Percentiles rank a stretch among this genome's conserved stretches.
These are phyloP conservation scores for Erysimum cheiranthoides DNA, from an alignment of 345 rosid genomes.

Conservation along the genomic window DNA sequence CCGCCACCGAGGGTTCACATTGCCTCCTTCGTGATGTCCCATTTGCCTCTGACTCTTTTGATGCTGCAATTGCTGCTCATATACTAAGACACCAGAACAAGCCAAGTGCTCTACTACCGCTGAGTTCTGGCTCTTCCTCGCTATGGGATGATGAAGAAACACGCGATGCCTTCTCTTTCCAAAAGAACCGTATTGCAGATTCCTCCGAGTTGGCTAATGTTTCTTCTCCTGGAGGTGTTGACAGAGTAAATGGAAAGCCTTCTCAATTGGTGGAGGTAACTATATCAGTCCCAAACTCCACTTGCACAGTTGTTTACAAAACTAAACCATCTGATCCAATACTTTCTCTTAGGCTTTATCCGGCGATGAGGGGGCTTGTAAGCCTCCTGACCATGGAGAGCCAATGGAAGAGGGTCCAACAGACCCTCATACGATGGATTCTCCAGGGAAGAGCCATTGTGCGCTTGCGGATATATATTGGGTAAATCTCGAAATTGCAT, in stretches of 20 bases:
- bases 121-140: constrained; percentile 61
- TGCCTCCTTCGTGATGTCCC: constrained; percentile 65
- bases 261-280: constrained; percentile 55
- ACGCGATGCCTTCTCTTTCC: constrained; percentile 94
- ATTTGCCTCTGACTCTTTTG: constrained; percentile 93
- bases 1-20: constrained; percentile 53
- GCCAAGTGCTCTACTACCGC: constrained; percentile 48
- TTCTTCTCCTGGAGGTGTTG: constrained; percentile 45
- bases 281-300: constrained; percentile 9
- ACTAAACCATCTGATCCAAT: constrained; percentile 22
- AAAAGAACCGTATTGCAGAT: constrained; percentile 52
- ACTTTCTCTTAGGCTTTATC: constrained; percentile 54
- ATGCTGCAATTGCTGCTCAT: constrained; percentile 99
- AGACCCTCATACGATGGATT: constrained; percentile 50
- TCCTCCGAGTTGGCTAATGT: constrained; percentile 42
- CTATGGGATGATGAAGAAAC: constrained; percentile 99
- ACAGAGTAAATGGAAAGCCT: constrained; percentile 45
- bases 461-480: constrained; percentile 79
- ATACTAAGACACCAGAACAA: constrained; percentile 77
- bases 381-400: constrained; percentile 49
- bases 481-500: constrained; percentile 52
- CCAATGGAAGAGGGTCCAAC: constrained; percentile 53
- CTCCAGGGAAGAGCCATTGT: constrained; percentile 56
- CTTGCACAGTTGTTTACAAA: constrained; percentile 8
- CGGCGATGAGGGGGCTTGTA: constrained; percentile 43